Conservation (phyloP, 1,139 yeast species). For the Yamadazyma sp. region DNA sequence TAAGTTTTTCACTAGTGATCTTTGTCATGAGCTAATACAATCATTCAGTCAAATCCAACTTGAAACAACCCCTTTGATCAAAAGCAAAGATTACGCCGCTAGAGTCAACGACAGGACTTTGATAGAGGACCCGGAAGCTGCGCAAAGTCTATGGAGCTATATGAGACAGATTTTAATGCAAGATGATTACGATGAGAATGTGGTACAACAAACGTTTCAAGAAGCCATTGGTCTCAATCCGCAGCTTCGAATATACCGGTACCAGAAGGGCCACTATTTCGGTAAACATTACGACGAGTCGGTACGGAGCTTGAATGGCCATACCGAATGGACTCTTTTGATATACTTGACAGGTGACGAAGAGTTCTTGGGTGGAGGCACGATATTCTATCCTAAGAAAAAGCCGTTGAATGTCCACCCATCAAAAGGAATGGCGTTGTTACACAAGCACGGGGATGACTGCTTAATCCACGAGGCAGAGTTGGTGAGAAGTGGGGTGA, state of each 20-base stretch:
- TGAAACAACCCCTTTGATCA: slow-evolving; percentile 51
- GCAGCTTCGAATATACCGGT: slow-evolving; percentile 57
- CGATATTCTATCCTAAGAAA: slow-evolving; percentile 47
- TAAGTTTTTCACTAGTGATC: slow-evolving; percentile 41
- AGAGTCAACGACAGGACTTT: slow-evolving; percentile 56
- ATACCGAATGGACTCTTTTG: slow-evolving; percentile 60
- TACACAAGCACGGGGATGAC: slow-evolving; percentile 69
- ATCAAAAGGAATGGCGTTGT: slow-evolving; percentile 54
- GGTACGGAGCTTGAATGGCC: slow-evolving; percentile 34
- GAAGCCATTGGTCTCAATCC: slow-evolving; percentile 55
- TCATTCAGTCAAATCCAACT: slow-evolving; percentile 35
- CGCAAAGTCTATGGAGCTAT: slow-evolving; percentile 47
- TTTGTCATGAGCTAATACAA: slow-evolving; percentile 46
- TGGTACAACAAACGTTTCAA: slow-evolving; percentile 25
- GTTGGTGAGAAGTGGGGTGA: slow-evolving; percentile 51
- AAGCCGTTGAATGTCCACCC: slow-evolving; percentile 45
- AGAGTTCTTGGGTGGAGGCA: slow-evolving; percentile 63
- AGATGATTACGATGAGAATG: slow-evolving; percentile 32
- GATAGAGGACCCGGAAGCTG: slow-evolving; percentile 38
- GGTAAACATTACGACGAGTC: slow-evolving; percentile 66
- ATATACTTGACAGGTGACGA: slow-evolving; percentile 60
- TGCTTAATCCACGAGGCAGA: slow-evolving; percentile 64
- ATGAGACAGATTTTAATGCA: slow-evolving; percentile 32
- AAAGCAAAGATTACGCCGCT: slow-evolving; percentile 57
- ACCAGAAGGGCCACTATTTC: slow-evolving; percentile 58